Evolutionary conservation across 805 yeast genomes (phyloP).

Genomic region (Yarrowia hollandica): DNA sequence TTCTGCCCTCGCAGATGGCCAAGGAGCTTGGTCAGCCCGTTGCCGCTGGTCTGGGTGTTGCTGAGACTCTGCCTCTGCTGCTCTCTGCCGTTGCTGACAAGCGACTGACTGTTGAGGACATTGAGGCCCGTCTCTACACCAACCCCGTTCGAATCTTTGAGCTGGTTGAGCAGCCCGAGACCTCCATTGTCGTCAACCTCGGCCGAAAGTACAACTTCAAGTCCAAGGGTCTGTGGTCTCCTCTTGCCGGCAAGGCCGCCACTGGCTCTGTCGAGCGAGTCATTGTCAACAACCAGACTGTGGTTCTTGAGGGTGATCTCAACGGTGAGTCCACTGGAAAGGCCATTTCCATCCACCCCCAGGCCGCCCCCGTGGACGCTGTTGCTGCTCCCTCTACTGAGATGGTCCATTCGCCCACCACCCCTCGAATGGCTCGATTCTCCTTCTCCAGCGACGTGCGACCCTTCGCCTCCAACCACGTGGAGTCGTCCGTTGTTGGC

Average conservation of each 20-base stretch:
- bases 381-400: slow-evolving; percentile 7
- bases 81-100: slow-evolving; percentile 76
- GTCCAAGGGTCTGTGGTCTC: slow-evolving; percentile 49
- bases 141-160: slow-evolving; percentile 82
- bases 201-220: slow-evolving; percentile 59
- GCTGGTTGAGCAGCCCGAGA: slow-evolving; percentile 69
- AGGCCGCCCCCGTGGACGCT: slow-evolving; percentile 38
- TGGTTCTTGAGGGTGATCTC: slow-evolving; percentile 78
- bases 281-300: slow-evolving; percentile 71
- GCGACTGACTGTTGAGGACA: slow-evolving; percentile 68
- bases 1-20: slow-evolving; percentile 71
- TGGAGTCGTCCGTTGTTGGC: slow-evolving; percentile 32
- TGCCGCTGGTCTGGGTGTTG: slow-evolving; percentile 72
- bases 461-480: slow-evolving; percentile 37
- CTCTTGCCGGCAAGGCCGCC: slow-evolving; percentile 54
- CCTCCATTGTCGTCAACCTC: slow-evolving; percentile 77
- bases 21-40: slow-evolving; percentile 59
- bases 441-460: slow-evolving; percentile 39
- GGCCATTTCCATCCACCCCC: slow-evolving; percentile 45
- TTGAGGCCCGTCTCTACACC: slow-evolving; percentile 70
- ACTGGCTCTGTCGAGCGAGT: slow-evolving; percentile 90
- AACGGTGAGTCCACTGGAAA: slow-evolving; percentile 65
- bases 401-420: slow-evolving; percentile 28
- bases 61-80: slow-evolving; percentile 79
- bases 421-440: slow-evolving; percentile 37